Evolutionary conservation across 177 flowering plant genomes (phyloP), one percentile per base, ranked within the genome.

Genomic region (Telopea speciosissima): DNA sequence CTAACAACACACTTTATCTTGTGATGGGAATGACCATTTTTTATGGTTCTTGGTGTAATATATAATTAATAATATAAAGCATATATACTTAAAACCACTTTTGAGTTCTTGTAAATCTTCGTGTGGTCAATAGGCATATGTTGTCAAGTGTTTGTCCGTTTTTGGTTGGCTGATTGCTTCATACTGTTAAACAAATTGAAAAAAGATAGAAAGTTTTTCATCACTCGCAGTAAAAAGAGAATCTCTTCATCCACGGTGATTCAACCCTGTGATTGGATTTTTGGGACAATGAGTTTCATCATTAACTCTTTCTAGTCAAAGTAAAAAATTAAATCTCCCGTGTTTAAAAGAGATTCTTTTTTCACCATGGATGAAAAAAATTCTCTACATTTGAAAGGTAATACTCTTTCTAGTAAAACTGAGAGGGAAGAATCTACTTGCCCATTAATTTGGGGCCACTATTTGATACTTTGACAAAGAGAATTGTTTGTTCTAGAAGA

Each of bases 11-110:
- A 64, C 33, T 68, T 67, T 36, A 22, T 19, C 76, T 65, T 56
- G n/a, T 21, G 25, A 33, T 66, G 59, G 78, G 74, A 36, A 21
- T 44, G 28, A 68, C 44, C 60, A 63, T 62, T 40, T 52, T 4
- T 33, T 40, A 77, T 69, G 75, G 72, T 81, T 68, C 77, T 28
- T 28, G 31, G 31, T 28, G 31, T 28, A 24, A 17, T 61, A 17
- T 61, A 33, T 68, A n/a, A 69, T 54, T 54, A 11, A 14, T 19
- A 58, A 69, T 70, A 62, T 65, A 75, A 80, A 80, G 83, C 81
- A 81, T 74, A 67, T 81, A 68, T 81, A 74, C 81, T 75, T 79
- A 77, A 74, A 63, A 67, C 56, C 63, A 56, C 79, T 54, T 79
- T 79, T 62, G 68, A 68, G 67, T 71, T 67, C 74, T 40, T 63